These are phyloP conservation scores for Daldinia decipiens DNA, from an alignment of 495 filamentous ascomycete genomes.

Conservation along the genomic window DNA sequence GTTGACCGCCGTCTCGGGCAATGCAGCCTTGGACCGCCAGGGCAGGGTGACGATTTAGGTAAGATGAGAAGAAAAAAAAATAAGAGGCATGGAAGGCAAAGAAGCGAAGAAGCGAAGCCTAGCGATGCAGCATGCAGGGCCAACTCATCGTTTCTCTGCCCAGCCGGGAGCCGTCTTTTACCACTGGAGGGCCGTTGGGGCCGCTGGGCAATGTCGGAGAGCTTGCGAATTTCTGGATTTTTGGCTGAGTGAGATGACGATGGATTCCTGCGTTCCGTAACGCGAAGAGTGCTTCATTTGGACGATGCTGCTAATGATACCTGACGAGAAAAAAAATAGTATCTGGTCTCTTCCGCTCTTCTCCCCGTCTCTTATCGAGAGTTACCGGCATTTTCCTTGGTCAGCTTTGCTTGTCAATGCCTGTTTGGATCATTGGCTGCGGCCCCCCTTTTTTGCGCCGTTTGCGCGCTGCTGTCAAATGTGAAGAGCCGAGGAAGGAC, in stretches of 20 bases:
- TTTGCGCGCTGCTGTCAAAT: conserved; percentile 41
- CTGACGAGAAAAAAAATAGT: conserved; percentile 19
- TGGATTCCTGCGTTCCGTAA: conserved; percentile 42
- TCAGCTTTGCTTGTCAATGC: conserved; percentile 35
- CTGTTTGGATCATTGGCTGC: conserved; percentile 34
- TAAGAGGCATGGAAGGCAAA: conserved; percentile 33
- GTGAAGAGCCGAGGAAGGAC: conserved; percentile 39
- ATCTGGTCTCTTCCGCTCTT: background rate
- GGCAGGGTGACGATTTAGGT: conserved; percentile 38
- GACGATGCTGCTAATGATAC: conserved; percentile 28
- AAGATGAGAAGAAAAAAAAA: conserved; percentile 23
- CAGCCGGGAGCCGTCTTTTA: conserved; percentile 28
- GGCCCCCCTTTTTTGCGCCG: conserved; percentile 34
- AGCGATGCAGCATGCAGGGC: conserved; percentile 39
- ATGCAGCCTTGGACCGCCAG: conserved; percentile 42
- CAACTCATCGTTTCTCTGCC: conserved; percentile 41
- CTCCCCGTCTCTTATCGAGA: background rate
- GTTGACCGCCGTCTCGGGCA: conserved; percentile 44
- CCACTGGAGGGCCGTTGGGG: conserved; percentile 3
- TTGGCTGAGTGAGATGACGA: conserved; percentile 43
- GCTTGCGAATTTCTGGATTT: conserved; percentile 18
- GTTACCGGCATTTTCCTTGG: conserved; percentile 25
- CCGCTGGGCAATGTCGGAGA: conserved; percentile 25
- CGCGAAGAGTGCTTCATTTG: conserved; percentile 33
- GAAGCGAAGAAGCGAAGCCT: conserved; percentile 15